Conservation (phyloP, 1,284 basidiomycete species). For the Cryptococcus sp. region DNA sequence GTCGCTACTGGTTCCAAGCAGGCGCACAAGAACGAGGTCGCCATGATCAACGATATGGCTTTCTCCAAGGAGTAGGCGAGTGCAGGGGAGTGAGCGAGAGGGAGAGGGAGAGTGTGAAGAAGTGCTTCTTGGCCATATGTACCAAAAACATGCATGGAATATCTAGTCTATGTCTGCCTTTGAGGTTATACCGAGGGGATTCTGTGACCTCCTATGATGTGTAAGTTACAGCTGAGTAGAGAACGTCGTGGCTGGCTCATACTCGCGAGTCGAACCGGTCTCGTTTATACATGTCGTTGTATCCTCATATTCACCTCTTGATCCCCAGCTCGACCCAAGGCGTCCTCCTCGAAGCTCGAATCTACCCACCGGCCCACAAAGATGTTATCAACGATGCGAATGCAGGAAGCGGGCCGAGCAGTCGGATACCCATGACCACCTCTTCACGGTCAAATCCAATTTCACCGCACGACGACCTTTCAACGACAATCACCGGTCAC, state of each 20-base stretch:
- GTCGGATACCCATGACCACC: constrained; percentile 1
- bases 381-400: too few species aligned
- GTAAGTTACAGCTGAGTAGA: too few species aligned
- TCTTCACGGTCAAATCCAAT: neutral
- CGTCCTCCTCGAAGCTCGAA: constrained; percentile 28
- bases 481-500: constrained; percentile 1
- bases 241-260: too few species aligned
- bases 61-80: constrained; percentile 22
- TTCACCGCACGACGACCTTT: constrained; percentile 5
- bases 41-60: constrained; percentile 55
- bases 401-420: neutral
- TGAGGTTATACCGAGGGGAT: too few species aligned
- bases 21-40: constrained; percentile 77
- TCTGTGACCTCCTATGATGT: too few species aligned
- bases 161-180: too few species aligned
- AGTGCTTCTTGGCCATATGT: too few species aligned
- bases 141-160: too few species aligned
- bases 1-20: constrained; percentile 51
- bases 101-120: too few species aligned
- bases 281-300: constrained; percentile 24
- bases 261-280: too few species aligned
- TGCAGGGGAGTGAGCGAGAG: neutral
- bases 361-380: constrained; percentile 31
- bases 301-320: constrained; percentile 30
- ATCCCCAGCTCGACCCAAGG: constrained; percentile 22